These are phyloP conservation scores for Calonectria pauciramosa DNA, from an alignment of 2,329 filamentous ascomycete genomes.

Conservation along the genomic window DNA sequence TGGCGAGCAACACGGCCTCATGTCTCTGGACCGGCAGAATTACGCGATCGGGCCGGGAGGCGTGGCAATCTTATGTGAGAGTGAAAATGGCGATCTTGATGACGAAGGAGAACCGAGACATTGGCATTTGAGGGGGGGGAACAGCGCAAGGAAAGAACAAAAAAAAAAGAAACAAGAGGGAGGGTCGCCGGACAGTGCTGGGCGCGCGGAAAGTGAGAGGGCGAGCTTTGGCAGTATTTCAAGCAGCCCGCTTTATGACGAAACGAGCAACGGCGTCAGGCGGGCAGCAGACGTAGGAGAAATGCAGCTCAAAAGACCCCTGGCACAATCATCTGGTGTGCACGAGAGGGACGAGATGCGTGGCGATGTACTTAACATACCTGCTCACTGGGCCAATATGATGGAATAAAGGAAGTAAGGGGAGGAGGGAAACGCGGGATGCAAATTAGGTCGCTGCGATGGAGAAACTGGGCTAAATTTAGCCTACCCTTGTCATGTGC, in stretches of 20 bases:
- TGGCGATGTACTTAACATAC: constrained; percentile 17
- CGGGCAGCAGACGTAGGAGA: constrained; percentile 8
- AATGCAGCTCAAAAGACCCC: not conserved
- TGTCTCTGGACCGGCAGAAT: constrained; percentile 37
- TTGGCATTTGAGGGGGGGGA: constrained; percentile 11
- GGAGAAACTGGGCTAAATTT: constrained; percentile 46
- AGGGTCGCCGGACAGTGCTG: not conserved
- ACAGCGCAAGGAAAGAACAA: not conserved
- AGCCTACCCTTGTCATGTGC: constrained; percentile 38
- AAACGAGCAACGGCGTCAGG: constrained; percentile 3
- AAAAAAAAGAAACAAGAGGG: not conserved
- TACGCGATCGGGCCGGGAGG: constrained; percentile 17
- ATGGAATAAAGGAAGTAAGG: constrained; percentile 20
- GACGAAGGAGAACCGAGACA: constrained; percentile 35
- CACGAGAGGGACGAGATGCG: not conserved
- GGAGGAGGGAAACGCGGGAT: constrained; percentile 29
- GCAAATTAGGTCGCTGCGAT: constrained; percentile 44
- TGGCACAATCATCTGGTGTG: not conserved
- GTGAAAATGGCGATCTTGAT: constrained; percentile 18
- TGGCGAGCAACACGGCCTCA: constrained; percentile 37
- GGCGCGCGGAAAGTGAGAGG: not conserved
- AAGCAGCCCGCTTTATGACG: constrained; percentile 19
- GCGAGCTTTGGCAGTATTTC: constrained; percentile 15
- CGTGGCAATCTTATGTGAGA: constrained; percentile 29
- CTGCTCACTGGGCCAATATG: constrained; percentile 1